These are phyloP conservation scores for Neurospora cerealis DNA, from an alignment of 495 filamentous ascomycete genomes.

Conservation along the genomic window DNA sequence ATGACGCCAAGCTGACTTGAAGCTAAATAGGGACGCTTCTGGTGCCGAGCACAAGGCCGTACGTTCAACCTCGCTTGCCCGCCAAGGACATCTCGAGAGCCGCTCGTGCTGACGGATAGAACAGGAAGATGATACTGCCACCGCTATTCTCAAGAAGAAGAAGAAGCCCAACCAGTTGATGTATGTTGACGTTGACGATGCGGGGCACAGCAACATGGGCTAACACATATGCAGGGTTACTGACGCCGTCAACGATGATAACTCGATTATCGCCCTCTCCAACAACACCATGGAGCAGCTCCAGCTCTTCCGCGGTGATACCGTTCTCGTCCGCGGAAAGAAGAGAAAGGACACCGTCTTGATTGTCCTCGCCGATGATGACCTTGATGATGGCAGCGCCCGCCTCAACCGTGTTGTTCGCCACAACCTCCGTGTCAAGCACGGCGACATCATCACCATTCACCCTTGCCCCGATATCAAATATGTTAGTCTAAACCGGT, in stretches of 20 bases:
- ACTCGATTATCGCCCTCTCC: conserved; percentile 96
- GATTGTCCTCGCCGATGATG: conserved; percentile 94
- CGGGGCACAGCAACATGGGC: conserved; percentile 12
- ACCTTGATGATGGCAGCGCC: conserved; percentile 91
- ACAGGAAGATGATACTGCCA: conserved; percentile 85
- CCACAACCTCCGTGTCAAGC: conserved; percentile 96
- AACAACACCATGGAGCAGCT: conserved; percentile 99
- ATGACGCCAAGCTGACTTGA: conserved; percentile 18
- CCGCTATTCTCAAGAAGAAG: conserved; percentile 98
- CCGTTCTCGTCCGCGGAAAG: conserved; percentile 96
- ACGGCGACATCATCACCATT: conserved; percentile 92
- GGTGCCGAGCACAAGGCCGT: conserved; percentile 82
- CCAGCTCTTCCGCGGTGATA: conserved; percentile 96
- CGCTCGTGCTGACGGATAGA: conserved; percentile 11
- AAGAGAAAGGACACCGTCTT: conserved; percentile 98
- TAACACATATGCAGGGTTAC: conserved; percentile 62
- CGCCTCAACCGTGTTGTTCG: conserved; percentile 96
- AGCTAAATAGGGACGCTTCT: conserved; percentile 64
- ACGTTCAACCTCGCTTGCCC: conserved; percentile 28
- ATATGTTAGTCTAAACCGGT: conserved; percentile 60
- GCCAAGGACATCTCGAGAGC: conserved; percentile 4
- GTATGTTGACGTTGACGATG: conserved; percentile 39
- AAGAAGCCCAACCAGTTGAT: conserved; percentile 99
- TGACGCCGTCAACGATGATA: conserved; percentile 97
- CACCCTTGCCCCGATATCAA: conserved; percentile 99